Conservation (phyloP, 768 basidiomycete genomes). For the Crepidotus variabilis region DNA sequence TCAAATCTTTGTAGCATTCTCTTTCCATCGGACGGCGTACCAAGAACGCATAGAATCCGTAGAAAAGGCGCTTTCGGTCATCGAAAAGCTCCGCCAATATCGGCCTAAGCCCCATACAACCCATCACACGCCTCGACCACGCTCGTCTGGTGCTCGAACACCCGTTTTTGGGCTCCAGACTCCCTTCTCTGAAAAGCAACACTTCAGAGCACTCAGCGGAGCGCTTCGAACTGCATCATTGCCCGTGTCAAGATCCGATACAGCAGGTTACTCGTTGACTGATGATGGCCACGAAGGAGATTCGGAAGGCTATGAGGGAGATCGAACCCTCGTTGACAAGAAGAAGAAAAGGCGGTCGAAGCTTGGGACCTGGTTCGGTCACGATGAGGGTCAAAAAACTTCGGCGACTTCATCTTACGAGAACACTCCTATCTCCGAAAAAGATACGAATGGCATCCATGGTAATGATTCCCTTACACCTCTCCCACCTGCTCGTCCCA, state of each 20-base stretch:
- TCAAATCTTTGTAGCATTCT: conserved; percentile 43
- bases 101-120: conserved; percentile 40
- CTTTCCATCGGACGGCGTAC: conserved; percentile 77
- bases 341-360: conserved; percentile 17
- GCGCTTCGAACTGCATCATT: conserved; percentile 24
- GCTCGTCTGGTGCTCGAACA: conserved; percentile 35
- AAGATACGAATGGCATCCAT: background rate
- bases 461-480: background rate
- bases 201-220: conserved; percentile 29
- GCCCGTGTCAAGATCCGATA: conserved; percentile 5
- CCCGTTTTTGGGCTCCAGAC: conserved; percentile 33
- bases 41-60: conserved; percentile 66
- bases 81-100: conserved; percentile 67
- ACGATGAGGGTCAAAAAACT: background rate
- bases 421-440: background rate
- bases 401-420: background rate
- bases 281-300: conserved; percentile 16
- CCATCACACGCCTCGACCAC: conserved; percentile 18
- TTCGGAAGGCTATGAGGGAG: conserved; percentile 14
- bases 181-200: conserved; percentile 44
- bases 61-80: conserved; percentile 45
- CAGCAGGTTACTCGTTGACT: background rate
- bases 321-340: conserved; percentile 12
- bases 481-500: conserved; percentile 8
- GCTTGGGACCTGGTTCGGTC: conserved; percentile 10